Percentiles rank a stretch among this genome's conserved stretches.
These are phyloP conservation scores for Cornus florida DNA, from an alignment of 148 eudicot genomes.

Conservation along the genomic window DNA sequence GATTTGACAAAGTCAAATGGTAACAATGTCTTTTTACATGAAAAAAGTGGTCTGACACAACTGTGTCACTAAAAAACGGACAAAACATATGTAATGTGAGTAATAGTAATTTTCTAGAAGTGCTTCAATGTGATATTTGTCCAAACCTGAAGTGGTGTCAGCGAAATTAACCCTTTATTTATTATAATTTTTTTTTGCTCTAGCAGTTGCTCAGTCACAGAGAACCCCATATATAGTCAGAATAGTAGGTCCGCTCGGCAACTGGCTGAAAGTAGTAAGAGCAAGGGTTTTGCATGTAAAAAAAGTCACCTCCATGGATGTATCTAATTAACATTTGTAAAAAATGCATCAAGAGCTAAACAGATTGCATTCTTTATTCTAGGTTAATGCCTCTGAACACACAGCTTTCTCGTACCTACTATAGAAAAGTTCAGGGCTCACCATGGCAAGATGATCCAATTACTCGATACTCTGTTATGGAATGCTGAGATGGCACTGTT, in stretches of 20 bases:
- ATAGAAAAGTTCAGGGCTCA: constrained; percentile 29
- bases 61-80: too few species aligned
- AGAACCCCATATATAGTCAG: neutral
- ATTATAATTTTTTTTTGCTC: too few species aligned
- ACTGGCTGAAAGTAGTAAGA: neutral
- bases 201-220: neutral
- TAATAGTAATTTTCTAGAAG: too few species aligned
- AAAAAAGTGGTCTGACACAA: too few species aligned
- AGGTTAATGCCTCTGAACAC: neutral
- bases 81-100: too few species aligned
- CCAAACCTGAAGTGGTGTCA: too few species aligned
- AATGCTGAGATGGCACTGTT: constrained; percentile 63
- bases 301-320: neutral
- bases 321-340: neutral
- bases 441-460: constrained; percentile 65
- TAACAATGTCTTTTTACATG: too few species aligned
- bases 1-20: too few species aligned
- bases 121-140: too few species aligned
- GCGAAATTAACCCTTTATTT: too few species aligned
- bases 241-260: neutral
- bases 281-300: neutral
- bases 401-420: neutral
- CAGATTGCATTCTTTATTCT: neutral
- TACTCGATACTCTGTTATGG: constrained; percentile 82
- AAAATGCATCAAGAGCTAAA: neutral